Conservation (phyloP, 1,139 yeast genomes). For the Debaryomyces singareniensis region DNA sequence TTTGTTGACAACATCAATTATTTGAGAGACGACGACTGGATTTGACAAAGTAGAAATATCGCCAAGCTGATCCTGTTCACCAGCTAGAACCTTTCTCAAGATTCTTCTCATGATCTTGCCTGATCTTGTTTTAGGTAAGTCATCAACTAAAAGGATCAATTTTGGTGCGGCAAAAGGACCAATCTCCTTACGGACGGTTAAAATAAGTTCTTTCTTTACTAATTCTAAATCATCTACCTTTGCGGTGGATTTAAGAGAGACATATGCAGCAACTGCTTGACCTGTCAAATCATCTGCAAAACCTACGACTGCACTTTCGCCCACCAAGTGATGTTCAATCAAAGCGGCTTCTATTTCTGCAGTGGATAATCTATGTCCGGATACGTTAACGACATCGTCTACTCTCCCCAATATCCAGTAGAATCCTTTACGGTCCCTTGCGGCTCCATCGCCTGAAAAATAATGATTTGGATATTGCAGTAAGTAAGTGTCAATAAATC, state of each 20-base stretch:
- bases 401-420: conserved; percentile 80
- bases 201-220: conserved; percentile 55
- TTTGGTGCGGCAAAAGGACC: conserved; percentile 86
- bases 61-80: conserved; percentile 74
- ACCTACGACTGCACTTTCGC: conserved; percentile 77
- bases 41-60: conserved; percentile 74
- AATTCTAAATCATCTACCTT: conserved; percentile 35
- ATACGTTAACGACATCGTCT: conserved; percentile 77
- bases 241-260: conserved; percentile 49
- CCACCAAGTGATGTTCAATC: conserved; percentile 63
- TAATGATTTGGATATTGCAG: conserved; percentile 65
- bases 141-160: conserved; percentile 63
- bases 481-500: conserved; percentile 66
- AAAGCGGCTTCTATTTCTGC: conserved; percentile 81
- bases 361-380: conserved; percentile 75
- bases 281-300: conserved; percentile 78
- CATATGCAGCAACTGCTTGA: conserved; percentile 79
- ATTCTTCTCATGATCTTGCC: conserved; percentile 85
- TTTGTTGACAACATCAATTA: conserved; percentile 53
- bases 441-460: conserved; percentile 81
- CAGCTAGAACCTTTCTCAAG: conserved; percentile 69
- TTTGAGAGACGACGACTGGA: conserved; percentile 61
- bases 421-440: conserved; percentile 70
- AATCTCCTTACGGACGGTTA: conserved; percentile 72
- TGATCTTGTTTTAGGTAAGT: conserved; percentile 77